Base-by-base conservation (phyloP, 83 land plant species). In the Isoetes engelmannii region DNA sequence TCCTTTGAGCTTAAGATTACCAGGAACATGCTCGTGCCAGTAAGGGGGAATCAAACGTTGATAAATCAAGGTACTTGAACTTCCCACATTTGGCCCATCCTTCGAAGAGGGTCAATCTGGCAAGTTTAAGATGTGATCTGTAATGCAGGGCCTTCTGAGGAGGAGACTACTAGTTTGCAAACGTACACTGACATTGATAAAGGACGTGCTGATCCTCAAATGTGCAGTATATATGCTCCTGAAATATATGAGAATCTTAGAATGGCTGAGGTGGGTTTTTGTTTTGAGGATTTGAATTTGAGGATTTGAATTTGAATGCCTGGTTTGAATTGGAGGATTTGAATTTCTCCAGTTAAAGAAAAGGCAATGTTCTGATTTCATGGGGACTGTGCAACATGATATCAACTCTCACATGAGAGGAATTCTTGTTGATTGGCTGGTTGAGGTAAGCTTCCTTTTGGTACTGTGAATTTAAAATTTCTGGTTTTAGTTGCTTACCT, bases 191-290 rank as follows among this genome's bases (percentile, higher is more conserved):
- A 28, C 2, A 28, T 28, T 28, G 37, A 56, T 51, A 74, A 15
- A 45, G 57, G 7, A 5, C 4, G 21, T 4, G 73, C 65, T 15
- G 86, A 77, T 41, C 83, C 86, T 6, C 80, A 77, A 50, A 62
- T 80, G 72, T 83, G 86, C 50, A 58, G 19, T 6, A 17, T 69
- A 4, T 77, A 81, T 44, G 84, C 68, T 5, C 58, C 72, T 0
- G 86, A 81, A 10, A 78, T 84, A 17, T 74, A 81, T 41, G 21
- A 69, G 8, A 72, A 84, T 65, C 67, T 81, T 18, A 65, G 60
- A 4, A 20, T 43, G 5, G 69, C 72, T 67, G 86, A 84, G 86
- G 54, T 51, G 15, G 12, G 12, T 10, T 15, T 15, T 51, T 12
- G 7, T 49, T 49, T 7, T 49, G 12, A 49, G 53, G 7, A 7